Percentiles rank a stretch among this genome's conserved stretches.
phyloP scores from a whole-genome alignment of 225 moss, liverwort and hornwort genomes.

The Physcomitrium patens region DNA sequence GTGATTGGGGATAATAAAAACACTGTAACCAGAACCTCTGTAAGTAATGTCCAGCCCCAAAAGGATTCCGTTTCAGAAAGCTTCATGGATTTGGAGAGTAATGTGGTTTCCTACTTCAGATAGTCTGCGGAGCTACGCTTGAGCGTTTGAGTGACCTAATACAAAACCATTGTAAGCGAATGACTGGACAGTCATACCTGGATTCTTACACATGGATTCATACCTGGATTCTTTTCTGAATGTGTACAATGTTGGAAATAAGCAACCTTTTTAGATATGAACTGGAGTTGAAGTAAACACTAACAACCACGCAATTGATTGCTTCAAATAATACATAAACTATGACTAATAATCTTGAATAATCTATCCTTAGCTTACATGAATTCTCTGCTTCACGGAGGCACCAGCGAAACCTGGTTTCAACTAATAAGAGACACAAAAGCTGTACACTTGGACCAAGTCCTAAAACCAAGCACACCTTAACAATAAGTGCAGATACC shows the following conservation, averaged over 20 bases:
- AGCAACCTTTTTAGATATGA: slow-evolving; percentile 25
- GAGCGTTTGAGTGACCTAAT: slow-evolving; percentile 10
- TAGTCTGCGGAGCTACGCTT: slow-evolving; percentile 21
- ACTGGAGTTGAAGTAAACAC: slow-evolving; percentile 29
- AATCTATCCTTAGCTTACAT: slow-evolving; percentile 32
- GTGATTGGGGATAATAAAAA: no score
- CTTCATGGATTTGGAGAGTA: no score
- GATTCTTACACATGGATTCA: no score
- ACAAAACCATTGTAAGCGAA: slow-evolving; percentile 28
- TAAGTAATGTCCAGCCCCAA: no score
- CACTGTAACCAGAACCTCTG: no score
- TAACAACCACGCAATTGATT: slow-evolving; percentile 41
- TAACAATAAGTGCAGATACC: slow-evolving; percentile 39
- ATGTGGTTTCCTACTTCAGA: neutral
- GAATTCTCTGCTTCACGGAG: slow-evolving; percentile 30
- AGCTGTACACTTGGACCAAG: slow-evolving; percentile 47
- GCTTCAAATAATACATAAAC: slow-evolving; percentile 48
- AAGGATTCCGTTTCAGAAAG: no score
- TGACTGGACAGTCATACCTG: slow-evolving; percentile 14
- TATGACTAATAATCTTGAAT: slow-evolving; percentile 39
- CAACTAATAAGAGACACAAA: slow-evolving; percentile 29
- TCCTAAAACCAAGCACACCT: slow-evolving; percentile 35
- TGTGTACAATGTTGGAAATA: slow-evolving; percentile 16
- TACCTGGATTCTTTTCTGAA: slow-evolving; percentile 20
- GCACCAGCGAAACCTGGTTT: slow-evolving; percentile 32